Evolutionary conservation across 2,329 filamentous ascomycete genomes (phyloP), one percentile per base, ranked within the genome.

Genomic region (Fusarium papillatum): DNA sequence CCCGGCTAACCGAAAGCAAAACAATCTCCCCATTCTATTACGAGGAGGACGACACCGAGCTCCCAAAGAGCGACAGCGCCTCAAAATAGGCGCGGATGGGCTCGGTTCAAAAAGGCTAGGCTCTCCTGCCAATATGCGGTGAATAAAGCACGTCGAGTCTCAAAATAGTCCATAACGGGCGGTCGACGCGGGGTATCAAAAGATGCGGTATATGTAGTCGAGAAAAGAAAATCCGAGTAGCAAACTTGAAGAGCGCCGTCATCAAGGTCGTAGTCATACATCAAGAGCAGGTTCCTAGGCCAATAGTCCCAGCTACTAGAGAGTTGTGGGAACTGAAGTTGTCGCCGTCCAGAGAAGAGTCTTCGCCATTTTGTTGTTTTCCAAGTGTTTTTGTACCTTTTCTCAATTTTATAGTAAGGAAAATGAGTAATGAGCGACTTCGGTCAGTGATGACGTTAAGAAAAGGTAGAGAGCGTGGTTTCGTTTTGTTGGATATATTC

Each of bases 341-440:
- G 53, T 57, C 4, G 60, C 66, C 68, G 62, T 53, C 62, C 57
- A 59, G 64, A 77, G 62, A 80, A 78, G 74, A 80, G 72, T 79
- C 75, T 74, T 59, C 66, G 63, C 57, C 22, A 24, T 72, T 75
- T 63, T 53, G n/a, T 24, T 29, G 29, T 75, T 81, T 79, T 77
- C 46, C 55, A 39, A 59, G 19, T 80, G 65, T 79, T 77, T 78
- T 74, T 71, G 48, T 41, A 34, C 63, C 14, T 16, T 70, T 76
- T 71, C 64, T 46, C 22, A 31, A 65, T 74, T 71, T 70, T 71
- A 53, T 69, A 41, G 55, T 55, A 81, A 83, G 78, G 77, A 82
- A 83, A 81, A 70, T 61, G 75, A 7, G 64, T 64, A 83, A 79
- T 60, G 83, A 84, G 69, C 65, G 83, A 83, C 83, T 81, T 68